Evolutionary conservation across 1,284 basidiomycete species (phyloP).

Genomic region (Hemileia vastatrix): DNA sequence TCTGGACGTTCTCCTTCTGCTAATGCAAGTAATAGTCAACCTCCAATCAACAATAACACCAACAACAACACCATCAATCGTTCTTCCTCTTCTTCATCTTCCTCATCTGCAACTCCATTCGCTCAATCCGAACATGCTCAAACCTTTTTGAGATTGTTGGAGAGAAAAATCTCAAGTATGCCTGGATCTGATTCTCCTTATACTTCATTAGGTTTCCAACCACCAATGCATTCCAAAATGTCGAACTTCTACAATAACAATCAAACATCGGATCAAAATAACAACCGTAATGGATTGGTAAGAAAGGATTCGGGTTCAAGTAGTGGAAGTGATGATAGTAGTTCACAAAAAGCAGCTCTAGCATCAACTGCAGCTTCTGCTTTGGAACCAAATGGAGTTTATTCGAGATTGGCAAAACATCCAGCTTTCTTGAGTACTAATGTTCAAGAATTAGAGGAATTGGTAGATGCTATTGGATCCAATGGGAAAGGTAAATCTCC

Average conservation of each 20-base stretch:
- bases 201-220: too few relatives aligned
- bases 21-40: neutral
- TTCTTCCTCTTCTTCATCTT: too few relatives aligned
- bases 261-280: too few relatives aligned
- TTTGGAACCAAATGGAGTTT: slow-evolving; percentile 34
- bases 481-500: neutral
- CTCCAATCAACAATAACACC: neutral
- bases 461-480: slow-evolving; percentile 31
- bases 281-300: neutral
- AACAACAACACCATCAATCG: neutral
- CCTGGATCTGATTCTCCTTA: too few relatives aligned
- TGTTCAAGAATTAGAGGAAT: slow-evolving; percentile 34
- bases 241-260: too few relatives aligned
- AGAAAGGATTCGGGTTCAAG: neutral
- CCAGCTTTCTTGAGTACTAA: slow-evolving; percentile 35
- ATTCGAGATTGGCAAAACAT: slow-evolving; percentile 34
- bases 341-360: neutral
- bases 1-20: neutral
- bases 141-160: neutral
- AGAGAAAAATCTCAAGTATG: too few relatives aligned
- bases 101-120: too few relatives aligned
- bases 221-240: too few relatives aligned
- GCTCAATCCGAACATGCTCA: neutral
- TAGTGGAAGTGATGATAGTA: neutral
- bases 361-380: neutral